These are phyloP conservation scores for Microstroma glucosiphilum DNA, from an alignment of 1,284 basidiomycete species.

Conservation along the genomic window DNA sequence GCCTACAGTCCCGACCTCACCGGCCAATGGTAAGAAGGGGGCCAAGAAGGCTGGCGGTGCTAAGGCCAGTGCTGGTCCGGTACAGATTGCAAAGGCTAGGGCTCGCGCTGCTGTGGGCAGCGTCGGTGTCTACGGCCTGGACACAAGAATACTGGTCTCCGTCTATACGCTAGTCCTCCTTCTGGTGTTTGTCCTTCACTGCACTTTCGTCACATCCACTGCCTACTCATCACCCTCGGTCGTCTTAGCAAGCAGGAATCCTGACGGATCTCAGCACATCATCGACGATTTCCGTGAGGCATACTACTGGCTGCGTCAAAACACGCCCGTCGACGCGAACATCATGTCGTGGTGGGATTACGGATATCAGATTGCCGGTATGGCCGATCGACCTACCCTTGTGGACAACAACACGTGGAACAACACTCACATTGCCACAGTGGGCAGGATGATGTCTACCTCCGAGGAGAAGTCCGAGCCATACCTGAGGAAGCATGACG, in stretches of 20 bases:
- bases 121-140: constrained; percentile 73
- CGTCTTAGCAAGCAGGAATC: constrained; percentile 73
- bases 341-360: constrained; percentile 99
- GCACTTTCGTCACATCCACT: constrained; percentile 89
- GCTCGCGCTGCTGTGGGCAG: constrained; percentile 7
- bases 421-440: constrained; percentile 62
- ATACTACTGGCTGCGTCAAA: constrained; percentile 98
- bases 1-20: constrained; percentile 20
- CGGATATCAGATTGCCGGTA: constrained; percentile 97
- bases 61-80: constrained; percentile 47
- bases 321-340: constrained; percentile 83
- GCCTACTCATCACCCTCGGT: constrained; percentile 98
- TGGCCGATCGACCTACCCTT: constrained; percentile 92
- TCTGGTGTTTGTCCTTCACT: constrained; percentile 72
- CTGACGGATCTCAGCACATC: constrained; percentile 84
- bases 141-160: constrained; percentile 72
- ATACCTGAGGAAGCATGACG: constrained; percentile 92
- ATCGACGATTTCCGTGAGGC: constrained; percentile 99
- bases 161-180: constrained; percentile 73
- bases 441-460: constrained; percentile 73
- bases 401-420: constrained; percentile 99
- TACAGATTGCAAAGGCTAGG: constrained; percentile 12
- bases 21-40: constrained; percentile 11
- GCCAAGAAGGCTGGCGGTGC: constrained; percentile 45
- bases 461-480: constrained; percentile 92